Base-by-base conservation (phyloP, 1,284 basidiomycete genomes). In the Pholiota adiposa region DNA sequence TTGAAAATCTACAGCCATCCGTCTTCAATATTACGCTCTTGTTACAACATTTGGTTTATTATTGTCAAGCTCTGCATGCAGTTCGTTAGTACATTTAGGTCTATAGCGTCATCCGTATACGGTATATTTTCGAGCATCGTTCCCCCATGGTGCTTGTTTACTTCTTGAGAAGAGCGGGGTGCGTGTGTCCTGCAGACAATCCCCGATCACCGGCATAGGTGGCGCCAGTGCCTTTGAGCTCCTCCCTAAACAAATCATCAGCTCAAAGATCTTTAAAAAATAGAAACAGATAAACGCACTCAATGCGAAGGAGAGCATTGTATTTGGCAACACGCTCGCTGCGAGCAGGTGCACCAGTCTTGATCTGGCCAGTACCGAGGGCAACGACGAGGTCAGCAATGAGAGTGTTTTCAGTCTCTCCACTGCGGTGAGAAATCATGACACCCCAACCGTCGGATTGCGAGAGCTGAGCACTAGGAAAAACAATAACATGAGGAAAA, bases 391-490 rank as follows among this genome's bases (percentile, higher is more conserved):
- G 90, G 81, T 99, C 97, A 67, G 97, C 94, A 72, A 99, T 99
- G 78, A 97, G 88, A 61, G 94, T 97, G 81, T 95, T 96, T 80
- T 94, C 93, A 43, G 94, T 94, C 83, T 98, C 96, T 75, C 97
- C 97, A 65, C 92, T 96, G 70, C 97, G 96, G 88, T 99, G 97
- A 65, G 96, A 98, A 76, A 97, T 93, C 97, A 99, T 99, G 80
- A 98, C 94, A 77, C 94, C 96, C 97, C 97, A 99, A 66, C 93
- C 93, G 74, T 96, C 94, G 43, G 93, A 96, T 79, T 98, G 96
- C 56, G 96, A 79, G 72, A 99, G 94, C 80, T 98, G 96, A 62
- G 96, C 96, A 73, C 93, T 95, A 65, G 29, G 64, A 59, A 63
- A 34, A 5, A 33, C 14, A 23, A 29, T 23, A 11, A 49, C 16